Evolutionary conservation across 768 basidiomycete species (phyloP).

Genomic region (Vishniacozyma victoriae): DNA sequence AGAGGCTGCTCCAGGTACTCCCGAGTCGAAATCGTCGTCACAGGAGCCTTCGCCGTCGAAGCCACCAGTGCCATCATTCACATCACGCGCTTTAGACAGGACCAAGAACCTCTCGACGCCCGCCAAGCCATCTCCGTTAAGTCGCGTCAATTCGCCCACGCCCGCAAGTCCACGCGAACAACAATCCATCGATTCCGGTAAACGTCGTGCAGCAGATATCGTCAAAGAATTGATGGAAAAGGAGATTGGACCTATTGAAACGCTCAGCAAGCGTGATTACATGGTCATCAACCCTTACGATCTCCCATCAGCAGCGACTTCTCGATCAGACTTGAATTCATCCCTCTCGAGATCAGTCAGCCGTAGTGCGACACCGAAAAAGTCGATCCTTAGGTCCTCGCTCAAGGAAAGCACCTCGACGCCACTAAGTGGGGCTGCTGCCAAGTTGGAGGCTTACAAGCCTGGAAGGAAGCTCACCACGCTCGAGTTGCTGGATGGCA

Average conservation of each 20-base stretch:
- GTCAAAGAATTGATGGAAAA: constrained; percentile 30
- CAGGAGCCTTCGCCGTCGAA: neutral
- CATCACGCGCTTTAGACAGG: neutral
- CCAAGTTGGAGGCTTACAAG: constrained; percentile 26
- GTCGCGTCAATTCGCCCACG: constrained; percentile 3
- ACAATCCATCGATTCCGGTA: constrained; percentile 4
- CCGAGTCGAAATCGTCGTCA: neutral
- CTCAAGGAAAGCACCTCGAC: constrained; percentile 8
- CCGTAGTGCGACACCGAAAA: constrained; percentile 8
- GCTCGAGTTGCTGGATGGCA: constrained; percentile 19
- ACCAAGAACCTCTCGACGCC: constrained; percentile 1
- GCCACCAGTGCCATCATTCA: neutral
- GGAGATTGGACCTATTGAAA: constrained; percentile 17
- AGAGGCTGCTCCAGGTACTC: constrained; percentile 2
- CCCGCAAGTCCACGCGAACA: neutral
- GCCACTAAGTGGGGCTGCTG: constrained; percentile 32
- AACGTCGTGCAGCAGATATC: constrained; percentile 31
- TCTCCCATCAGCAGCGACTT: constrained; percentile 1
- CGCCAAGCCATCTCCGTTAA: constrained; percentile 12
- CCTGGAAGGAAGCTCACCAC: constrained; percentile 15
- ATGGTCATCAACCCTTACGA: constrained; percentile 38
- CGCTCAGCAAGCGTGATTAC: constrained; percentile 5
- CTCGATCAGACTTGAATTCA: constrained; percentile 2
- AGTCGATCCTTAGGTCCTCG: constrained; percentile 3
- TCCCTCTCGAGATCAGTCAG: constrained; percentile 1